Evolutionary conservation across 768 basidiomycete species (phyloP), one percentile per base, ranked within the genome.

Genomic region (Boletus edulis): DNA sequence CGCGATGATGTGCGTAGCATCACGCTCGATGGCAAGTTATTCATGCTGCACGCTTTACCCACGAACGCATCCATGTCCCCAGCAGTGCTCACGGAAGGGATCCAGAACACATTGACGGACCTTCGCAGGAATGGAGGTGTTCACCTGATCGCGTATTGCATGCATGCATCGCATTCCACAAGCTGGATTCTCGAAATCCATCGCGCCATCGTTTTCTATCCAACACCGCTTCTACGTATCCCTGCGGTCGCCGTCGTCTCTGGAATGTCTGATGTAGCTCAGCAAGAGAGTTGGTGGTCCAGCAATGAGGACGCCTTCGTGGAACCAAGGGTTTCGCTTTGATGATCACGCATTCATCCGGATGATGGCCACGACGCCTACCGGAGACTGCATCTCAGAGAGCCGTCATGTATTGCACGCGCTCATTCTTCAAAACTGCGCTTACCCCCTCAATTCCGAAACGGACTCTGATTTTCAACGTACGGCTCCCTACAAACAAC

Each of bases 231-330:
- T 20, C 24, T 38, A 22, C 38, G 15, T 47, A 45, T 50, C 34
- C 63, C 66, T 15, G 20, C 41, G 2, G 58, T 68, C 27, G 65
- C 63, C 7, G 61, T 66, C 27, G 31, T 67, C 17, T n/a, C 32
- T 18, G 65, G 63, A 37, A 35, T 48, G 20, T 46, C 55, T 3
- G 58, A 55, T 2, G 27, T 17, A 14, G 47, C 37, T 15, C 46
- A 49, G 24, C 55, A 55, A 45, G 57, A 66, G 18, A 37, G n/a
- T 32, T 67, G 65, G 65, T 68, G 65, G 65, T 49, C 58, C 4
- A 20, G 27, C 2, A 57, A 54, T 11, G 54, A 49, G 9, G 46
- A 22, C 37, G 24, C 39, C 18, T 49, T 60, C 9, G 29, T 51
- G n/a, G 24, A 47, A 22, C 58, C 58, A 61, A 50, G 56, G 56